A percentile compares a stretch with the other conserved stretches of the same genome.
These are phyloP conservation scores for Ophiorrhiza pumila DNA, from an alignment of 257 asterid genomes.

Conservation along the genomic window DNA sequence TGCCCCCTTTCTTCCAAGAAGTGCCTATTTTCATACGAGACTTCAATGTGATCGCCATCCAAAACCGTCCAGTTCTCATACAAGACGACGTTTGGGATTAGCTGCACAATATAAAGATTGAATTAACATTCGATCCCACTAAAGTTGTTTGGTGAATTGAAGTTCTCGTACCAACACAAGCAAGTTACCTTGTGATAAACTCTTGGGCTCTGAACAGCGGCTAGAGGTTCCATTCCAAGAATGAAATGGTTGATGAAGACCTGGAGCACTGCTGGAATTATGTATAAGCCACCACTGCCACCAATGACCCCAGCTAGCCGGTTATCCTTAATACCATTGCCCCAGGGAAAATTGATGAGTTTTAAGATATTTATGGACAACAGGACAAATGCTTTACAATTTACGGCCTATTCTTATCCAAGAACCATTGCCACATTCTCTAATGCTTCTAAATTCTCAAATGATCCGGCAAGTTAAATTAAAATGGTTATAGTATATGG, in stretches of 20 bases:
- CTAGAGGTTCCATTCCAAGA: constrained; percentile 70
- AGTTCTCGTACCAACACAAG: background rate
- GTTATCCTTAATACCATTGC: constrained; percentile 45
- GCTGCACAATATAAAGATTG: constrained; percentile 34
- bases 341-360: background rate
- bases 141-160: background rate
- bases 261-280: constrained; percentile 75
- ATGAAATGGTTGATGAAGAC: constrained; percentile 85
- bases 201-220: constrained; percentile 74
- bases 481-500: background rate
- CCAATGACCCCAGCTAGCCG: constrained; percentile 84
- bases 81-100: constrained; percentile 65
- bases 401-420: background rate
- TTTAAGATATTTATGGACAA: too few species aligned
- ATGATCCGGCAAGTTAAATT: background rate
- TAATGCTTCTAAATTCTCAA: background rate
- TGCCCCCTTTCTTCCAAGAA: constrained; percentile 76
- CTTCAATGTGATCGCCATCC: constrained; percentile 82
- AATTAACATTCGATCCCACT: background rate
- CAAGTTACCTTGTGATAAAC: constrained; percentile 63
- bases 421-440: background rate
- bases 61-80: constrained; percentile 84
- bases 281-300: constrained; percentile 83
- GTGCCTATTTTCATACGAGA: constrained; percentile 35
- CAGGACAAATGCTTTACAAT: too few species aligned